These are phyloP conservation scores for Haplographium delicatum DNA, from an alignment of 495 filamentous ascomycete species.

Conservation along the genomic window DNA sequence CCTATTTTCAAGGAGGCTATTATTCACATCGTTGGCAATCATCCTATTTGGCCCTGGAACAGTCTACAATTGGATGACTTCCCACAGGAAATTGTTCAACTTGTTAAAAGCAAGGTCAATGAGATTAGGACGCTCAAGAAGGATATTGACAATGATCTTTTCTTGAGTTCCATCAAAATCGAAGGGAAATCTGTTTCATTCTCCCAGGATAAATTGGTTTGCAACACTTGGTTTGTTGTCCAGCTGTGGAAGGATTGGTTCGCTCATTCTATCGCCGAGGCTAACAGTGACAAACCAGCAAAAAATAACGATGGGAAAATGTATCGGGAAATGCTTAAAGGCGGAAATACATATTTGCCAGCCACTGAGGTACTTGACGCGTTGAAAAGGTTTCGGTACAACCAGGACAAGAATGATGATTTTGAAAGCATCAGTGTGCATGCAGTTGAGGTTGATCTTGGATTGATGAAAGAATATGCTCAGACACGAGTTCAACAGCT, in stretches of 20 bases:
- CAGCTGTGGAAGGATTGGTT: constrained; percentile 13
- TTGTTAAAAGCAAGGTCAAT: constrained; percentile 7
- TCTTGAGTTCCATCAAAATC: constrained; percentile 1
- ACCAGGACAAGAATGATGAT: too few relatives aligned
- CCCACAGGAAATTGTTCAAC: neutral
- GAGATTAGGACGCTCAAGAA: neutral
- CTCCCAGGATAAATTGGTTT: neutral
- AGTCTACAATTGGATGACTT: neutral
- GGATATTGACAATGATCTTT: neutral
- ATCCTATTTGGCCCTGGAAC: neutral
- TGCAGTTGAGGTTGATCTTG: constrained; percentile 5
- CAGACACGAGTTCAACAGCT: constrained; percentile 4
- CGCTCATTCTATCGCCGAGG: neutral
- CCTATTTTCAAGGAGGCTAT: constrained; percentile 20
- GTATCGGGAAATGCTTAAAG: constrained; percentile 10
- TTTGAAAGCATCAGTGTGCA: neutral
- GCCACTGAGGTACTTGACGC: neutral
- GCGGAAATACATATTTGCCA: constrained; percentile 9
- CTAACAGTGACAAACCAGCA: neutral
- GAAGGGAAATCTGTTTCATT: neutral
- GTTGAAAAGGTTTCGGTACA: neutral
- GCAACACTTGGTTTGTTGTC: neutral
- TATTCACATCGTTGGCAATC: constrained; percentile 16
- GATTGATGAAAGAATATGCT: constrained; percentile 10
- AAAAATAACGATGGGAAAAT: neutral